Base-by-base conservation (phyloP, 2,329 filamentous ascomycete genomes). In the Claviceps paspali region DNA sequence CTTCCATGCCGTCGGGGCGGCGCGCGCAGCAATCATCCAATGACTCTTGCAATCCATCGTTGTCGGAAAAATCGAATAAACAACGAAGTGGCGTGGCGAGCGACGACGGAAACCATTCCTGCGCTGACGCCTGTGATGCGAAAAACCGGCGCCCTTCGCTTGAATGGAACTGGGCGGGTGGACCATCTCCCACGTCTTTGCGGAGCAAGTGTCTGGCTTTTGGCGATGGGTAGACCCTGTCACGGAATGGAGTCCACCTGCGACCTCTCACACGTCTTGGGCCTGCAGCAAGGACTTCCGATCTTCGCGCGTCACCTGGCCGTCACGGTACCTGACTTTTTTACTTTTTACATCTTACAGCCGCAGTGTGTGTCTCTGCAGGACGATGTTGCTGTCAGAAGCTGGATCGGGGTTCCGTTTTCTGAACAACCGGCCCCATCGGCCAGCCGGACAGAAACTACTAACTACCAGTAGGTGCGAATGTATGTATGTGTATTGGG, bases 1-100 rank as follows among this genome's bases (percentile, higher is more conserved):
- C 29, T 29, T n/a, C 42, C 45, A 45, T 41, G 39, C 30, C 37
- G 27, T 36, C 42, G 43, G 43, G 41, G 44, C 40, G 38, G 36
- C 40, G 17, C 33, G 23, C 29, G 22, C 27, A 24, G 14, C 1
- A 21, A 27, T 23, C n/a, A n/a, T n/a, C n/a, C 7, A 11, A 34
- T 26, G 27, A 19, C 19, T 27, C 6, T 29, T n/a, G 15, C 29
- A 23, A n/a, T 12, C 23, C 23, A 23, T 27, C 6, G 6, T 33
- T 22, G 7, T 32, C 30, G 28, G 30, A 33, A 9, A 31, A 31
- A 4, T 22, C 12, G 6, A 31, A 23, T 14, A n/a, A n/a, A 8
- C 17, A 28, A 21, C 8, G 24, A 28, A 27, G 6, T 2, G 24
- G 12, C 24, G 12, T 11, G 17, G 21, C 18, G 8, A 11, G 4